These are phyloP conservation scores for Halenospora varia DNA, from an alignment of 495 filamentous ascomycete species.

Conservation along the genomic window DNA sequence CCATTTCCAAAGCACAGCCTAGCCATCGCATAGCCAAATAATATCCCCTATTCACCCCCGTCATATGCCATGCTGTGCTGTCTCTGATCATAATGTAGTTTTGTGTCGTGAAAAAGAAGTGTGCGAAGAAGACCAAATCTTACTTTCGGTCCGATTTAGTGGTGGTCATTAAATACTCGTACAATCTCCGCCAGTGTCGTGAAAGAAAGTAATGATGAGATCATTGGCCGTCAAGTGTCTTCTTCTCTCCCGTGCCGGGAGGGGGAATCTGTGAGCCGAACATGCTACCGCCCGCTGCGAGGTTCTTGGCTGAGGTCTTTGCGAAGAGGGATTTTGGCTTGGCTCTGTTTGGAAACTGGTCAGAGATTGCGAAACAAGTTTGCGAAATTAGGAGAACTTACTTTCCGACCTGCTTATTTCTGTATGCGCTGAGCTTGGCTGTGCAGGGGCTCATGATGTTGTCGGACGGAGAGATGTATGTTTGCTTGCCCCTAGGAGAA, in stretches of 20 bases:
- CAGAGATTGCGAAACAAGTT: not conserved
- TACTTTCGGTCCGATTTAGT: no score
- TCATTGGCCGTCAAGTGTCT: constrained; percentile 13
- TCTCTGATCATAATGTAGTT: no score
- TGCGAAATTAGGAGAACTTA: constrained; percentile 35
- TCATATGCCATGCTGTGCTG: no score
- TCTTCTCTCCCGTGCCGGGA: constrained; percentile 3
- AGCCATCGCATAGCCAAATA: no score
- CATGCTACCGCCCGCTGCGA: constrained; percentile 27
- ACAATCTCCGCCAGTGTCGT: not conserved
- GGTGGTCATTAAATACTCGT: constrained; percentile 2
- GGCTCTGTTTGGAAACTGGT: constrained; percentile 34
- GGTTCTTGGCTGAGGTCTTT: constrained; percentile 53
- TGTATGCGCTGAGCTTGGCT: constrained; percentile 81
- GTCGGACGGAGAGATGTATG: constrained; percentile 89
- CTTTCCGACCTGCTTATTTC: constrained; percentile 75
- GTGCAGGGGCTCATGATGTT: constrained; percentile 90
- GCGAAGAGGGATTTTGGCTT: constrained; percentile 64
- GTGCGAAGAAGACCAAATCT: no score
- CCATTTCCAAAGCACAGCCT: not conserved
- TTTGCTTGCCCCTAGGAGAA: constrained; percentile 42
- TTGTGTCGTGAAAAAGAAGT: no score
- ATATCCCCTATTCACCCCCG: no score
- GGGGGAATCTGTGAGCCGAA: constrained; percentile 15
- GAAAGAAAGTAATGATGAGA: not conserved